Percentiles rank a stretch among this genome's conserved stretches.
Evolutionary conservation across 2,329 filamentous ascomycete genomes (phyloP).

Genomic region (Aspergillus amoenus): DNA sequence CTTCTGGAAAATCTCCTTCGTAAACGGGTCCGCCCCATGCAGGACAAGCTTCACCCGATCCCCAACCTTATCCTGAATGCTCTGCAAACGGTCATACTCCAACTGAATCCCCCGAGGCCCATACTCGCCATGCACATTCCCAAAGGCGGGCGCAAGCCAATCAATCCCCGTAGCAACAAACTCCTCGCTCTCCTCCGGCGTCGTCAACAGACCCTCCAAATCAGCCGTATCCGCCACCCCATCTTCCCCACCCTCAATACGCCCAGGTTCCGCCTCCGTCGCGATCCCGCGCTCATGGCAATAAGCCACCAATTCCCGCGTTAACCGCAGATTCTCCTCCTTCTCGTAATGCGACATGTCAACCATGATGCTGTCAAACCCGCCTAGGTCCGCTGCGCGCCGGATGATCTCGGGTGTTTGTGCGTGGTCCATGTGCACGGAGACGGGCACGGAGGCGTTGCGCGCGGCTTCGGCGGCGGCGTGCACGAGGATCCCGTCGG

Average conservation of each 20-base stretch:
- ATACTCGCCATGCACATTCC: conserved; percentile 74
- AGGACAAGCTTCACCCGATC: conserved; percentile 54
- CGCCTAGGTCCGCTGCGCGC: conserved; percentile 59
- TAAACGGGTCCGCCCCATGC: conserved; percentile 60
- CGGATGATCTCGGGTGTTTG: conserved; percentile 64
- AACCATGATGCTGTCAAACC: conserved; percentile 73
- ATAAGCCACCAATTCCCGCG: conserved; percentile 61
- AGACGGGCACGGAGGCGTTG: conserved; percentile 58
- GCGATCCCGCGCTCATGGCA: conserved; percentile 66
- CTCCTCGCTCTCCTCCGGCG: conserved; percentile 66
- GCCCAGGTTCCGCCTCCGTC: conserved; percentile 69
- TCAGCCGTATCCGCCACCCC: conserved; percentile 68
- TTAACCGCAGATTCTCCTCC: conserved; percentile 66
- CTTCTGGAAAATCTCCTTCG: conserved; percentile 53
- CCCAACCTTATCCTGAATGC: conserved; percentile 51
- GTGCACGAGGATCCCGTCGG: conserved; percentile 55
- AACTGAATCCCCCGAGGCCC: conserved; percentile 63
- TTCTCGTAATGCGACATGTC: conserved; percentile 74
- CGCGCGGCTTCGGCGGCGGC: conserved; percentile 58
- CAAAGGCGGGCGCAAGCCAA: conserved; percentile 72
- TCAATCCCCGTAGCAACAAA: conserved; percentile 72
- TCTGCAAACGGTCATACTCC: conserved; percentile 57
- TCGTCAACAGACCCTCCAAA: conserved; percentile 64
- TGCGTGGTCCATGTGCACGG: conserved; percentile 66
- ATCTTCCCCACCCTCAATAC: conserved; percentile 73